Percentiles rank a stretch among this genome's conserved stretches.
phyloP scores from a whole-genome alignment of 192 early-diverging fungal species.

The Coemansia sp. region DNA sequence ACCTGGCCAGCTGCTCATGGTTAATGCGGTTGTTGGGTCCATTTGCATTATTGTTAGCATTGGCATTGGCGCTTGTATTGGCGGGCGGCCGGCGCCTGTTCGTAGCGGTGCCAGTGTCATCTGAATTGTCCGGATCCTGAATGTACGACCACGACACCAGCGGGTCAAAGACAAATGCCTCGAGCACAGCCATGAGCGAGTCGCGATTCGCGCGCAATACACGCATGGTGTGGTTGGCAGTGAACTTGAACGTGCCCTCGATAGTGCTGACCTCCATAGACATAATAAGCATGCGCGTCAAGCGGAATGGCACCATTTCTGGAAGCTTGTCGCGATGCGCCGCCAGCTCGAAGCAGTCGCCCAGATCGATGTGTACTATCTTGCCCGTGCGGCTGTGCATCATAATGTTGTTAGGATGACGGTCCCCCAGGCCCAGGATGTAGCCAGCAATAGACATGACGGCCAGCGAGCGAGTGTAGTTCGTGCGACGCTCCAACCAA shows the following conservation, averaged over 20 bases:
- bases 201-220: conserved; percentile 94
- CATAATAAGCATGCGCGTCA: conserved; percentile 93
- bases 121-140: conserved; percentile 6
- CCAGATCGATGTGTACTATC: conserved; percentile 97
- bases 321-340: conserved; percentile 92
- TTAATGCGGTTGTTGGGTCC: neutral
- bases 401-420: conserved; percentile 97
- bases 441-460: conserved; percentile 99
- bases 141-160: conserved; percentile 20
- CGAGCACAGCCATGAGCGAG: conserved; percentile 95
- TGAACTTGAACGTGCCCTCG: conserved; percentile 92
- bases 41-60: neutral
- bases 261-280: conserved; percentile 98
- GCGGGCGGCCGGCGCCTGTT: neutral
- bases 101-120: neutral
- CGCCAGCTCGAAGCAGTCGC: conserved; percentile 96
- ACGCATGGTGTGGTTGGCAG: conserved; percentile 91
- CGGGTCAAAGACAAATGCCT: conserved; percentile 98
- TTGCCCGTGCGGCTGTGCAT: conserved; percentile 84
- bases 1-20: neutral
- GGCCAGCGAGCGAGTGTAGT: conserved; percentile 91
- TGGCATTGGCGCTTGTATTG: neutral
- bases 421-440: conserved; percentile 93
- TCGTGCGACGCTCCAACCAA: conserved; percentile 93
- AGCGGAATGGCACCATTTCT: conserved; percentile 92